Evolutionary conservation across 176 grass and related monocot species (phyloP), one percentile per base, ranked within the genome.

Genomic region (Bothriochloa decipiens): DNA sequence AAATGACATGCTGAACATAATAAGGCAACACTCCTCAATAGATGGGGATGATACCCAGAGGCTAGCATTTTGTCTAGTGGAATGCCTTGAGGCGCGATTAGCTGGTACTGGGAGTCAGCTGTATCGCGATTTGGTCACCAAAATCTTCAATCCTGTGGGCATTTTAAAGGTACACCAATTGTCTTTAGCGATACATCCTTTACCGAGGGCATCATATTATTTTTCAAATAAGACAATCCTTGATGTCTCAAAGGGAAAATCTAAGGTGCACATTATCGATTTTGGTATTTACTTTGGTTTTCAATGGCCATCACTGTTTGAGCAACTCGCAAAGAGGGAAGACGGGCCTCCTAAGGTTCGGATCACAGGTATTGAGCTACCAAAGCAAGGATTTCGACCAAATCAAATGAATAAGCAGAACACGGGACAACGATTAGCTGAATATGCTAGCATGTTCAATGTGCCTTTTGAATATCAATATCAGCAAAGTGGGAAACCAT

Each of bases 271-370:
- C 76, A 93, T 96, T 33, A 80, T 96, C 33, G 91, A 96, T 89
- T 93, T 96, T 57, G 91, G 94, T 16, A 89, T 93, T 58, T 84
- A 16, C 76, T 93, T 78, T 78, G 94, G 94, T 40, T 96, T 93
- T 58, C 94, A 96, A 13, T 96, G 94, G 91, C 89, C 91, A 26
- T 91, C 82, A 57, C 75, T 96, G 8, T 89, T 96, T 52, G 81
- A 93, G 55, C 68, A 82, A 16, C 82, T 96, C 1, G 67, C 84
- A 49, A 78, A 75, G 20, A 83, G 82, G 85, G 74, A 82, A 83
- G 55, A 65, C 26, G 86, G 74, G 5, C 84, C 88, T 1, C 85
- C 76, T 22, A 91, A 83, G 77, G 85, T 96, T 68, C 68, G 84
- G 5, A 96, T 96, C 12, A 96, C 94, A 29, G 94, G 91, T 65